These are phyloP conservation scores for Pueraria montana DNA, from an alignment of 306 rosid species.

Conservation along the genomic window DNA sequence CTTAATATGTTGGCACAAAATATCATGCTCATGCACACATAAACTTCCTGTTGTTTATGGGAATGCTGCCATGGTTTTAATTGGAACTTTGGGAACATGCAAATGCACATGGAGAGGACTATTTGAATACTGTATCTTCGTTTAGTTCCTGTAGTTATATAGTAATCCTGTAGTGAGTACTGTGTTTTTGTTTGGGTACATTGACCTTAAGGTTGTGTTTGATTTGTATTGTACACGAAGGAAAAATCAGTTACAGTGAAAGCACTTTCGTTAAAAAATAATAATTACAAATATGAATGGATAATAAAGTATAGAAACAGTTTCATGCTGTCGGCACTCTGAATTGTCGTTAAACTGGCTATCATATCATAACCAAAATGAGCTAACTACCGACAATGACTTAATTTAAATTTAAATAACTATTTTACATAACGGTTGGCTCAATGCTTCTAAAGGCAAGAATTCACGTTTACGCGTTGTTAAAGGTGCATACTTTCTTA, in stretches of 20 bases:
- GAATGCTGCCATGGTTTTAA: slow-evolving; percentile 15
- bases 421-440: neutral
- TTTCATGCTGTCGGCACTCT: slow-evolving; percentile 51
- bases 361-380: slow-evolving; percentile 7
- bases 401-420: neutral
- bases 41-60: neutral
- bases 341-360: slow-evolving; percentile 28
- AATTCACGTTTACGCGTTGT: slow-evolving; percentile 1
- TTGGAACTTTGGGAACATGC: slow-evolving; percentile 46
- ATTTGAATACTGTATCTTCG: slow-evolving; percentile 13
- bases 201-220: slow-evolving; percentile 14
- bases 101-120: slow-evolving; percentile 44
- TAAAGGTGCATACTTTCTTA: neutral
- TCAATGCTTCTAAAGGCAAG: slow-evolving; percentile 26
- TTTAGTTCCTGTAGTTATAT: neutral
- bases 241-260: neutral
- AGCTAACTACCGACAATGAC: slow-evolving; percentile 46
- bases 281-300: neutral
- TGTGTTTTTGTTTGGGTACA: neutral
- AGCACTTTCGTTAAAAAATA: neutral
- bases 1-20: slow-evolving; percentile 27
- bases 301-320: slow-evolving; percentile 17
- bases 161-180: neutral
- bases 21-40: slow-evolving; percentile 11
- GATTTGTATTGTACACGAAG: neutral